A percentile compares a stretch with the other conserved stretches of the same genome.
These are phyloP conservation scores for Fusarium dlaminii DNA, from an alignment of 2,329 filamentous ascomycete species.

Conservation along the genomic window DNA sequence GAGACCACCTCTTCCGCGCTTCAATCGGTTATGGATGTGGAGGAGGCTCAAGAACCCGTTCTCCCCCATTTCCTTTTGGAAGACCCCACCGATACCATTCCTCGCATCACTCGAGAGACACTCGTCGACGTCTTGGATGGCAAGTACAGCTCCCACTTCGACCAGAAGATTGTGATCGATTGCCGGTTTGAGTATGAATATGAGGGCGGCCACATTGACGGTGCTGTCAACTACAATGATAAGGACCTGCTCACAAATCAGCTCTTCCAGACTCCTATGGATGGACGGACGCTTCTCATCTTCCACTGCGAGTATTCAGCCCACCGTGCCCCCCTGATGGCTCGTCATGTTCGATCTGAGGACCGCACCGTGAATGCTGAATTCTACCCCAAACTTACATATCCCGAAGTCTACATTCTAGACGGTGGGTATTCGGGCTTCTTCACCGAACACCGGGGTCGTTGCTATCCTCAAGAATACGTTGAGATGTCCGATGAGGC, in stretches of 20 bases:
- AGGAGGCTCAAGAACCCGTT: conserved; percentile 76
- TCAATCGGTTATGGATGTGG: conserved; percentile 84
- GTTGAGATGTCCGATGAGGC: conserved; percentile 95
- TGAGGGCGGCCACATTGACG: conserved; percentile 92
- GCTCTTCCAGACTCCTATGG: conserved; percentile 75
- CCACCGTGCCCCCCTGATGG: conserved; percentile 95
- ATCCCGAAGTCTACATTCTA: conserved; percentile 96
- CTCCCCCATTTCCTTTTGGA: conserved; percentile 87
- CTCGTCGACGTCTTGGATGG: conserved; percentile 89
- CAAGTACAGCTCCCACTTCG: conserved; percentile 78
- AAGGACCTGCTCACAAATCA: conserved; percentile 85
- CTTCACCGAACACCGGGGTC: conserved; percentile 78
- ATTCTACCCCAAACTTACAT: conserved; percentile 87
- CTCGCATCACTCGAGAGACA: conserved; percentile 83
- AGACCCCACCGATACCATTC: conserved; percentile 84
- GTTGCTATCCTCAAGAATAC: conserved; percentile 95
- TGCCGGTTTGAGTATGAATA: conserved; percentile 99
- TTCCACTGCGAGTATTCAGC: conserved; percentile 99
- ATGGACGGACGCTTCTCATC: conserved; percentile 81
- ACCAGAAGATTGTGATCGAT: conserved; percentile 88
- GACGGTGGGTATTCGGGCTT: conserved; percentile 97
- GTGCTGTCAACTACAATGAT: conserved; percentile 95
- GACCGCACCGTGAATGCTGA: conserved; percentile 88
- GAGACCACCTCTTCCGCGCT: conserved; percentile 56
- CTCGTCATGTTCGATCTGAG: conserved; percentile 87